Evolutionary conservation across 345 rosid species (phyloP).

Genomic region (Pseudoturritis turrita): DNA sequence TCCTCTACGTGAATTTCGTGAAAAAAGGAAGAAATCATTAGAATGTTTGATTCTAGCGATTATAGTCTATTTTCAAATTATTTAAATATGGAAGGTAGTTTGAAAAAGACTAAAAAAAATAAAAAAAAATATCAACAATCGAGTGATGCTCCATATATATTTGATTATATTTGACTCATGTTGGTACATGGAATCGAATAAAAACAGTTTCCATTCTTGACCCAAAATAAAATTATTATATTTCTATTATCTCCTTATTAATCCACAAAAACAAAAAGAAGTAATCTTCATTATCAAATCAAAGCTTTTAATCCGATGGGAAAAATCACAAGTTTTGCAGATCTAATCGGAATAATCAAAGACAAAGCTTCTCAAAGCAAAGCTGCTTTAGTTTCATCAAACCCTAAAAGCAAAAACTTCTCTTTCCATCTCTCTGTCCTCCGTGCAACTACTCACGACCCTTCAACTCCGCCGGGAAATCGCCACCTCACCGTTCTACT

Average conservation of each 20-base stretch:
- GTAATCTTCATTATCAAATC: neutral
- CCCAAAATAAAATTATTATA: neutral
- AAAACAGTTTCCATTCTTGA: conserved; percentile 24
- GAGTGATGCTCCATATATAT: neutral
- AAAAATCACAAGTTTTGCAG: conserved; percentile 43
- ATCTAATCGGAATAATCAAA: conserved; percentile 56
- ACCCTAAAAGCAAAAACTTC: conserved; percentile 34
- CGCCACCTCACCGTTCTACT: conserved; percentile 54
- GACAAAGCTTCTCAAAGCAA: conserved; percentile 82
- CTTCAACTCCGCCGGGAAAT: conserved; percentile 47
- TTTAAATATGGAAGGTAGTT: neutral
- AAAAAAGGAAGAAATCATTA: neutral
- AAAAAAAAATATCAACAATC: neutral
- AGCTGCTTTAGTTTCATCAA: conserved; percentile 57
- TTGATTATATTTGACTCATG: conserved; percentile 18
- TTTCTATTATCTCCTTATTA: neutral
- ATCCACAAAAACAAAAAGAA: neutral
- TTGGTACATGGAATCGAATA: neutral
- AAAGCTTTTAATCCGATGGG: conserved; percentile 38
- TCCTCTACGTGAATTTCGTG: neutral
- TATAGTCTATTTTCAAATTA: neutral
- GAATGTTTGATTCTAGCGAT: neutral
- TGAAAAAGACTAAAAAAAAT: neutral
- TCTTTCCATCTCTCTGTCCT: conserved; percentile 59
- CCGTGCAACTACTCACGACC: conserved; percentile 77